Evolutionary conservation across 306 rosid species (phyloP).

Genomic region (Pyrus bretschneideri): DNA sequence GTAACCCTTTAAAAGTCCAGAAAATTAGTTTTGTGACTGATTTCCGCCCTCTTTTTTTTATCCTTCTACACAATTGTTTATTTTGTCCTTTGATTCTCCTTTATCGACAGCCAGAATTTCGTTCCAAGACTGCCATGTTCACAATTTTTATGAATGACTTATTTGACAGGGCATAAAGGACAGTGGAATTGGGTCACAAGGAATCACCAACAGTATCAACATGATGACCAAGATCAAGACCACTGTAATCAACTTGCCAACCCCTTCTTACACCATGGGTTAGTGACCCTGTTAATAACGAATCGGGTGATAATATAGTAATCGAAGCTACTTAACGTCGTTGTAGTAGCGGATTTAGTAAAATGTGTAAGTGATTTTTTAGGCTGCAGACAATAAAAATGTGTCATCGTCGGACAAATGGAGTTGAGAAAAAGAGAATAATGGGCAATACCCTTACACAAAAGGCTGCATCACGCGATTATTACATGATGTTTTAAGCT

Average conservation of each 20-base stretch:
- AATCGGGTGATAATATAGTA: not conserved
- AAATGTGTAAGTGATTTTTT: not conserved
- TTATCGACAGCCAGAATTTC: not conserved
- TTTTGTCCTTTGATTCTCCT: too few species aligned
- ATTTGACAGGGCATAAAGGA: slow-evolving; percentile 77
- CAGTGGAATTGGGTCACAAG: slow-evolving; percentile 99
- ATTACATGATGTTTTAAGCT: not conserved
- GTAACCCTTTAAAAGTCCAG: slow-evolving; percentile 20
- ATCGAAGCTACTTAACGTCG: not conserved
- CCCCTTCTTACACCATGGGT: slow-evolving; percentile 94
- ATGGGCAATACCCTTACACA: not conserved
- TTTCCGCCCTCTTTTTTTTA: too few species aligned
- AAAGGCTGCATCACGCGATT: not conserved
- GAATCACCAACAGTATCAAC: slow-evolving; percentile 92
- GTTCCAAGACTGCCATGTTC: not conserved
- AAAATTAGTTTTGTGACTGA: not conserved
- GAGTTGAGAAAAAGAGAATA: slow-evolving; percentile 2
- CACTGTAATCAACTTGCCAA: slow-evolving; percentile 80
- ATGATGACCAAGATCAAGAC: slow-evolving; percentile 97
- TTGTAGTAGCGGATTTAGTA: not conserved
- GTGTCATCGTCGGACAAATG: not conserved
- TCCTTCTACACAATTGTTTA: too few species aligned
- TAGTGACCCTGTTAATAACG: slow-evolving; percentile 13
- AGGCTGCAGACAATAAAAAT: slow-evolving; percentile 12
- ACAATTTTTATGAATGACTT: not conserved